Conservation (phyloP, 2,329 filamentous ascomycete genomes). For the Setomelanomma holmii region DNA sequence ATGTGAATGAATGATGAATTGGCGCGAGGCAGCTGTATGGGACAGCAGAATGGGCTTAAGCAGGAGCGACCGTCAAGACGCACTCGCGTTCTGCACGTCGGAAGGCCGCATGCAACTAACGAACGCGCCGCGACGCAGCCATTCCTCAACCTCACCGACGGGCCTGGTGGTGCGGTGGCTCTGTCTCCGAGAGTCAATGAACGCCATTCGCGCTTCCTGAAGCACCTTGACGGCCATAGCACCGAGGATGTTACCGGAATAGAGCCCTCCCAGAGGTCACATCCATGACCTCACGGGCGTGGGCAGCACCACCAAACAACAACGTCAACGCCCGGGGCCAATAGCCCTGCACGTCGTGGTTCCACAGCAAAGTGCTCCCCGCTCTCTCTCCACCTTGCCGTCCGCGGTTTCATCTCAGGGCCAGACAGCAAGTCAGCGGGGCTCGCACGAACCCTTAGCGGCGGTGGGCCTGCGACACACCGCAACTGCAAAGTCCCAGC, state of each 20-base stretch:
- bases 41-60: not conserved
- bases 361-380: slow-evolving; percentile 18
- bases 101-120: slow-evolving; percentile 29
- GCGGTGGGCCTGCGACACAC: slow-evolving; percentile 30
- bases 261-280: not conserved
- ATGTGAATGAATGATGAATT: slow-evolving; percentile 4
- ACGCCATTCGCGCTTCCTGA: slow-evolving; percentile 5
- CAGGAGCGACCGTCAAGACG: slow-evolving; percentile 15
- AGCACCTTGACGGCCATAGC: slow-evolving; percentile 1
- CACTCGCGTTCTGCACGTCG: slow-evolving; percentile 23
- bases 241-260: not conserved
- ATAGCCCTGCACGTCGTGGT: slow-evolving; percentile 23
- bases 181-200: slow-evolving; percentile 18
- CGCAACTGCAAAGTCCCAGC: slow-evolving; percentile 21
- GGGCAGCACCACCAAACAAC: not conserved
- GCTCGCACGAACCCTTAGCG: slow-evolving; percentile 8
- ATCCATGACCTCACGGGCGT: not conserved
- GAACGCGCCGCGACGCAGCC: not conserved
- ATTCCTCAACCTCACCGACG: slow-evolving; percentile 16
- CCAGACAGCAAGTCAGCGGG: slow-evolving; percentile 19
- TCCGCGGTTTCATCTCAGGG: slow-evolving; percentile 34
- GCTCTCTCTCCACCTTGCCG: slow-evolving; percentile 25
- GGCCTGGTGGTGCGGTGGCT: slow-evolving; percentile 20
- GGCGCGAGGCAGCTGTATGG: too few species aligned
- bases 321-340: slow-evolving; percentile 14